phyloP scores from a whole-genome alignment of 2,329 filamentous ascomycete genomes.

The Monilinia vaccinii-corymbosi region DNA sequence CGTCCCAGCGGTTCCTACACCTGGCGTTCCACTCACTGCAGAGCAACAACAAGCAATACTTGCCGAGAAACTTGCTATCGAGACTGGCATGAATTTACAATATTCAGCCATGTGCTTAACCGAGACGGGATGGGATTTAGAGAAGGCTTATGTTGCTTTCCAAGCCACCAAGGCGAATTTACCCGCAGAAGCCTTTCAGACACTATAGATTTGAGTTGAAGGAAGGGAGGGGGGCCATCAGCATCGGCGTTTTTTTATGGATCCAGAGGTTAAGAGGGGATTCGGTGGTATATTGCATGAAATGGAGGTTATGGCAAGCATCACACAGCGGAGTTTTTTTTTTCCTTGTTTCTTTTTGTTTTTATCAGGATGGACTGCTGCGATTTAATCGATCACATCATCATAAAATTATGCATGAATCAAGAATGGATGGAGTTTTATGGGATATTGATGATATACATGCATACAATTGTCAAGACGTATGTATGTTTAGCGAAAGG shows the following conservation, averaged over 20 bases:
- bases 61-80: constrained; percentile 64
- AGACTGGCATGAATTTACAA: constrained; percentile 70
- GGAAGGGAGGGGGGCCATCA: background rate
- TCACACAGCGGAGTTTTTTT: background rate
- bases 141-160: constrained; percentile 66
- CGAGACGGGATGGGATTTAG: constrained; percentile 72
- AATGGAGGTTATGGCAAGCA: background rate
- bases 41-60: constrained; percentile 51
- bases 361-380: background rate
- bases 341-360: background rate
- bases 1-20: constrained; percentile 10
- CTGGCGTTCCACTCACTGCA: constrained; percentile 14
- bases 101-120: constrained; percentile 76
- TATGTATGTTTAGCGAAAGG: background rate
- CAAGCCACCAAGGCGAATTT: constrained; percentile 57
- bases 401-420: background rate
- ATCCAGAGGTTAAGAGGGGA: background rate
- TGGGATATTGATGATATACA: background rate
- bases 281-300: background rate
- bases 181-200: constrained; percentile 1
- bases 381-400: background rate
- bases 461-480: background rate
- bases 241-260: background rate
- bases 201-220: background rate
- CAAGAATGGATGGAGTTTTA: background rate